Evolutionary conservation across 2,329 filamentous ascomycete genomes (phyloP), one percentile per base, ranked within the genome.

Genomic region (Eutypa lata): DNA sequence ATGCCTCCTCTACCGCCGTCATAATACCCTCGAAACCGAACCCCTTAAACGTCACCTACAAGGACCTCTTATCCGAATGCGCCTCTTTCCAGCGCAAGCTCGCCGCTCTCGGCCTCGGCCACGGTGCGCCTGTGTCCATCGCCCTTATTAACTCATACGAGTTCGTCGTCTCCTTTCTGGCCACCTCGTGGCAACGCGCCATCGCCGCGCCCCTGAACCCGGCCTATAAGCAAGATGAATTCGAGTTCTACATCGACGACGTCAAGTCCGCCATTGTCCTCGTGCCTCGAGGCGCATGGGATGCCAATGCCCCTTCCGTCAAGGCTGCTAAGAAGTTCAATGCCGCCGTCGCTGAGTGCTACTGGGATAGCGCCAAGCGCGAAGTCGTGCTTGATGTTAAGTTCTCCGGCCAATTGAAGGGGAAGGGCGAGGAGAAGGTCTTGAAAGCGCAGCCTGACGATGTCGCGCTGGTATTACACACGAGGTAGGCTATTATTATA

Each of bases 211-310:
- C 90, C n/a, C 76, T 96, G 59, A 95, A 96, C 71, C 85, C 90
- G 40, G 87, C 86, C 44, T 95, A 95, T 77, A 95, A 92, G 75
- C 89, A 94, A 72, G 86, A 86, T 53, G 90, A 95, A 71, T 94
- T 93, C 68, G 90, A 94, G 69, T 95, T 95, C 73, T 95, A 94
- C 72, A 93, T 96, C 65, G 87, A 91, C 59, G 90, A 96, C 68
- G 78, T 95, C 62, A 89, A 86, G 67, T 93, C 90, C 5, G 87
- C 87, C 33, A 76, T 95, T 54, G 82, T 91, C 31, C 77, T 95
- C 35, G 87, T 95, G 10, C 90, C 90, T 13, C 78, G 78, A 61
- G 90, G 89, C 16, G 83, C 86, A 14, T 89, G 84, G 63, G 76
- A 77, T 11, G 79, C 84, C 60, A 76, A 86, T 66, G 85, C 83